A percentile compares a stretch with the other conserved stretches of the same genome.
Conservation (phyloP, 2,329 filamentous ascomycete genomes). For the Aspergillus ustus region DNA sequence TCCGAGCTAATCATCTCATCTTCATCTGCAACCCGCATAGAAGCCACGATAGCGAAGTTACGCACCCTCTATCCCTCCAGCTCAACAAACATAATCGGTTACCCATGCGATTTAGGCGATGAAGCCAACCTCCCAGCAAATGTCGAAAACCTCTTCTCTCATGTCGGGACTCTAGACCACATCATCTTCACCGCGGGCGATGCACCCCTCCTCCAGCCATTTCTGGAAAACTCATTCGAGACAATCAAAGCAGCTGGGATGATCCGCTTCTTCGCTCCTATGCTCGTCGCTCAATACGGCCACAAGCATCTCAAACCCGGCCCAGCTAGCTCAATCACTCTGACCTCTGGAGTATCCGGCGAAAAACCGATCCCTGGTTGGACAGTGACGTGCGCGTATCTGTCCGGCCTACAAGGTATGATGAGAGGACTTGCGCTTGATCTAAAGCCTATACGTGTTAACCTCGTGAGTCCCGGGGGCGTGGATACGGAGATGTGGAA, state of each 20-base stretch:
- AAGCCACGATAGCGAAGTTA: conserved; percentile 46
- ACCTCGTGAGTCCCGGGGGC: conserved; percentile 47
- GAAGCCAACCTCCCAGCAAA: conserved; percentile 50
- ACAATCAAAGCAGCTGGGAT: not conserved
- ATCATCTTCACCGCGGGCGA: conserved; percentile 58
- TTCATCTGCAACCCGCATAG: conserved; percentile 46
- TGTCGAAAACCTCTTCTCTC: conserved; percentile 46
- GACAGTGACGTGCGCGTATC: not conserved
- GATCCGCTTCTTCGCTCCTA: conserved; percentile 36
- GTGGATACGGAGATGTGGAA: conserved; percentile 47
- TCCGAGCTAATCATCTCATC: conserved; percentile 53
- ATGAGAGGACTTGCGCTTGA: conserved; percentile 47
- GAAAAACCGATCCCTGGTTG: not conserved
- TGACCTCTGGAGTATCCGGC: not conserved
- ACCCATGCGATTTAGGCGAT: conserved; percentile 51
- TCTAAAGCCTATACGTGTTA: conserved; percentile 49
- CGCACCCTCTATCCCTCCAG: conserved; percentile 47
- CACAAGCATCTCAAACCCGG: not conserved
- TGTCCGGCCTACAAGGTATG: conserved; percentile 36
- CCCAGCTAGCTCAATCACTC: not conserved
- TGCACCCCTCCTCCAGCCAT: conserved; percentile 6
- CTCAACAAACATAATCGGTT: conserved; percentile 43
- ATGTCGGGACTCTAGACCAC: conserved; percentile 48
- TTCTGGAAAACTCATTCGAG: not conserved
- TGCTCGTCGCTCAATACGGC: conserved; percentile 47